phyloP scores from a whole-genome alignment of 1,284 basidiomycete species.

The Ustilago shanxiensis region DNA sequence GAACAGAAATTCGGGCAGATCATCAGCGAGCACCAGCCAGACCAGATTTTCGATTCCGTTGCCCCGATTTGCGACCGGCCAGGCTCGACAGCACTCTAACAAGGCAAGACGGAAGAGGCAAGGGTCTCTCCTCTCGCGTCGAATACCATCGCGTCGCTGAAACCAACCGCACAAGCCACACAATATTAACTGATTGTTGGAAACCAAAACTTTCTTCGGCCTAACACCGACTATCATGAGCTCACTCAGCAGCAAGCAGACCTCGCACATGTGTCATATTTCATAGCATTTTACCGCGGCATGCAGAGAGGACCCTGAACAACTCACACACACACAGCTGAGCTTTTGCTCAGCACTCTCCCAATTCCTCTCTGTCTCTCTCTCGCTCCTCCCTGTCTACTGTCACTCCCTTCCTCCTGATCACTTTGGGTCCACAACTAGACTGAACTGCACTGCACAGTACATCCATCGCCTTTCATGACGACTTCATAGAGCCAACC shows the following conservation, averaged over 20 bases:
- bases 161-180: not conserved
- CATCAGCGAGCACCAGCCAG: too few relatives aligned
- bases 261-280: not conserved
- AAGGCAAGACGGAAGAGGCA: too few relatives aligned
- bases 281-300: conserved; percentile 5
- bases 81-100: not conserved
- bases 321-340: conserved; percentile 5
- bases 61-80: not conserved
- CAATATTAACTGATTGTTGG: not conserved
- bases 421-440: too few relatives aligned
- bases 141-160: not conserved
- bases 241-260: not conserved
- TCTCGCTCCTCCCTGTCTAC: too few relatives aligned
- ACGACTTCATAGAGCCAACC: not conserved
- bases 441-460: too few relatives aligned
- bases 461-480: not conserved
- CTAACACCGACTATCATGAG: not conserved
- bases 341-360: too few relatives aligned
- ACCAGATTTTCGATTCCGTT: not conserved
- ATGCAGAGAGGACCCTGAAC: conserved; percentile 1
- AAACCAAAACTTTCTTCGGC: not conserved
- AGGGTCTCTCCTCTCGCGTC: not conserved
- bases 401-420: not conserved
- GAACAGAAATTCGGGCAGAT: too few relatives aligned
- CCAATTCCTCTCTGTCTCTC: too few relatives aligned